These are phyloP conservation scores for Hypericum perforatum DNA, from an alignment of 345 rosid genomes.

Conservation along the genomic window DNA sequence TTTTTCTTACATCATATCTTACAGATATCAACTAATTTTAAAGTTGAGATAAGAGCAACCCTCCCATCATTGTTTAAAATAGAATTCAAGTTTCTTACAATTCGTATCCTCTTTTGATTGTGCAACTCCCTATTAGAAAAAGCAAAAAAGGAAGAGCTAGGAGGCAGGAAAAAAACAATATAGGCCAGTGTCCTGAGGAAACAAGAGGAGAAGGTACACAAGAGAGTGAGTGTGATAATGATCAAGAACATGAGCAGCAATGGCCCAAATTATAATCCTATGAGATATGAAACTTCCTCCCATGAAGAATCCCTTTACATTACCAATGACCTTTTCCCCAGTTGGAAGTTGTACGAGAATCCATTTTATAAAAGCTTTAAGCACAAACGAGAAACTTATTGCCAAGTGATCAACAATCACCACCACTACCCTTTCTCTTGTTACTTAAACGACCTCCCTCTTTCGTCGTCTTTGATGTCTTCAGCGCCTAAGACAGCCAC, in stretches of 20 bases:
- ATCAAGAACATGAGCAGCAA: constrained; percentile 27
- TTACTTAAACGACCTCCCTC: constrained; percentile 20
- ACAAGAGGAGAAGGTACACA: constrained; percentile 26
- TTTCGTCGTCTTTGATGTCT: constrained; percentile 20
- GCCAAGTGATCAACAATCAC: constrained; percentile 11
- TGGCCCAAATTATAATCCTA: constrained; percentile 22
- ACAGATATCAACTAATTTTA: no score
- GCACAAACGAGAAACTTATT: constrained; percentile 23
- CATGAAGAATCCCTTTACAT: constrained; percentile 28
- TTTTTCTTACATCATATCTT: no score
- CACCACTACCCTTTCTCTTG: constrained; percentile 21
- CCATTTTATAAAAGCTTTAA: constrained; percentile 23
- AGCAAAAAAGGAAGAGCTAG: not conserved
- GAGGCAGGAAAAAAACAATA: not conserved
- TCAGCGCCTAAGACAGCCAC: constrained; percentile 26
- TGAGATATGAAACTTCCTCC: constrained; percentile 11
- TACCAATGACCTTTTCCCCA: constrained; percentile 26
- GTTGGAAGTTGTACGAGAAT: constrained; percentile 71
- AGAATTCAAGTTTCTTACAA: no score
- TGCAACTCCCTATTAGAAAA: constrained; percentile 24
- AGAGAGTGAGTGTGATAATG: constrained; percentile 24
- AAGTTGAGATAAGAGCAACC: no score
- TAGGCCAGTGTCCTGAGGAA: constrained; percentile 14
- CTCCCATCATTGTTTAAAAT: no score
- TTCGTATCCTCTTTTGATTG: constrained; percentile 7